A percentile compares a stretch with the other conserved stretches of the same genome.
phyloP scores from a whole-genome alignment of 148 eudicot species.

The Spergularia marina region DNA sequence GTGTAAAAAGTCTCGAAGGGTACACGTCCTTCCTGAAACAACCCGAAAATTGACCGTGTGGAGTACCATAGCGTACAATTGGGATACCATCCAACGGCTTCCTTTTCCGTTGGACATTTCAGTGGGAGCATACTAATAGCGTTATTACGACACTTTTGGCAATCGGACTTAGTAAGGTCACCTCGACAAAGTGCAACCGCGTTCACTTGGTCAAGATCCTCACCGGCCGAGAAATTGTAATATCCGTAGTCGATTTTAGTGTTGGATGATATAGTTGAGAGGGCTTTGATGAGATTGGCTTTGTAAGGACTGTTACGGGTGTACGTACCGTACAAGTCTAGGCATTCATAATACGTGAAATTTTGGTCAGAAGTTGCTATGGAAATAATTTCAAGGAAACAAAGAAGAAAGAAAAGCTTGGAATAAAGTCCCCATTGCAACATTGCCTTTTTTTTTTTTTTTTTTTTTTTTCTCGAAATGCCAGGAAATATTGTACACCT shows the following conservation, averaged over 20 bases:
- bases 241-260: slow-evolving; percentile 39
- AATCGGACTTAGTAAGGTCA: neutral
- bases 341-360: slow-evolving; percentile 14
- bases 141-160: slow-evolving; percentile 17
- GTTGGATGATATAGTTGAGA: slow-evolving; percentile 9
- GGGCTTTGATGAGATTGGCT: slow-evolving; percentile 6
- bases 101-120: slow-evolving; percentile 10
- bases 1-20: slow-evolving; percentile 2
- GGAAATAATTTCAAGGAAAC: neutral
- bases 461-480: too few relatives aligned
- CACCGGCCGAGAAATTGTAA: slow-evolving; percentile 32
- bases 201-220: slow-evolving; percentile 20
- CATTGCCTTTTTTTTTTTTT: neutral
- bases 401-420: neutral
- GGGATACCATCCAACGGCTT: slow-evolving; percentile 10
- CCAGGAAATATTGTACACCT: neutral
- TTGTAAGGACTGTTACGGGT: slow-evolving; percentile 2
- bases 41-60: slow-evolving; percentile 2
- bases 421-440: neutral
- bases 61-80: slow-evolving; percentile 16
- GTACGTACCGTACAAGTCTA: slow-evolving; percentile 7
- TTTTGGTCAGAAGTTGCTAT: neutral
- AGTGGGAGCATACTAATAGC: neutral
- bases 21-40: neutral
- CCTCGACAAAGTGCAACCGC: slow-evolving; percentile 21